Conservation (phyloP, 1,284 basidiomycete genomes). For the Meira nashicola region DNA sequence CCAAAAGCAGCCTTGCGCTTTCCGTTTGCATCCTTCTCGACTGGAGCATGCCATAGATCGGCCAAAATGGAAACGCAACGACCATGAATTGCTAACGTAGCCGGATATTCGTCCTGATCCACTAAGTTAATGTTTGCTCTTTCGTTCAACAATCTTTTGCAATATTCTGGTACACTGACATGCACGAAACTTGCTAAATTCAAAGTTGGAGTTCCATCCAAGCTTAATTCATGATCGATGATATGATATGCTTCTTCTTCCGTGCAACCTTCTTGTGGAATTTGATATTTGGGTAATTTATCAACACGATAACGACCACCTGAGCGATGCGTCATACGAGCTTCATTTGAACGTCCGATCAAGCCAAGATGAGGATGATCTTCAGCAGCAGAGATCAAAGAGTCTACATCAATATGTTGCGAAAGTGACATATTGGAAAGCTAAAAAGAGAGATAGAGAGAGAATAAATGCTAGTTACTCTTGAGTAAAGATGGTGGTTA, state of each 20-base stretch:
- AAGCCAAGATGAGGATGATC: slow-evolving; percentile 37
- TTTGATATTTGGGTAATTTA: slow-evolving; percentile 53
- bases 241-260: slow-evolving; percentile 53
- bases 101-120: slow-evolving; percentile 81
- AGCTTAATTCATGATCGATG: slow-evolving; percentile 66
- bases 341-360: slow-evolving; percentile 22
- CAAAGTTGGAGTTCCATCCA: slow-evolving; percentile 72
- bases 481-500: too few relatives aligned
- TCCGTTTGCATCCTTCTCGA: slow-evolving; percentile 25
- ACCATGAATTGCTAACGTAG: slow-evolving; percentile 47
- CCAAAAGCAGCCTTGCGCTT: slow-evolving; percentile 40
- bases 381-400: slow-evolving; percentile 33
- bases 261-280: slow-evolving; percentile 54
- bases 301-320: slow-evolving; percentile 45
- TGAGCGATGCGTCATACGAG: slow-evolving; percentile 20
- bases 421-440: slow-evolving; percentile 40
- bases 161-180: slow-evolving; percentile 58
- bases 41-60: slow-evolving; percentile 78
- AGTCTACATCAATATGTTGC: slow-evolving; percentile 44
- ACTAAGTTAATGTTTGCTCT: slow-evolving; percentile 64
- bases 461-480: too few relatives aligned
- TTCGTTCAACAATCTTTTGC: slow-evolving; percentile 55
- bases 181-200: slow-evolving; percentile 68
- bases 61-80: slow-evolving; percentile 73
- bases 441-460: too few relatives aligned